Evolutionary conservation across 768 basidiomycete genomes (phyloP), one percentile per base, ranked within the genome.

Genomic region (Boletus edulis): DNA sequence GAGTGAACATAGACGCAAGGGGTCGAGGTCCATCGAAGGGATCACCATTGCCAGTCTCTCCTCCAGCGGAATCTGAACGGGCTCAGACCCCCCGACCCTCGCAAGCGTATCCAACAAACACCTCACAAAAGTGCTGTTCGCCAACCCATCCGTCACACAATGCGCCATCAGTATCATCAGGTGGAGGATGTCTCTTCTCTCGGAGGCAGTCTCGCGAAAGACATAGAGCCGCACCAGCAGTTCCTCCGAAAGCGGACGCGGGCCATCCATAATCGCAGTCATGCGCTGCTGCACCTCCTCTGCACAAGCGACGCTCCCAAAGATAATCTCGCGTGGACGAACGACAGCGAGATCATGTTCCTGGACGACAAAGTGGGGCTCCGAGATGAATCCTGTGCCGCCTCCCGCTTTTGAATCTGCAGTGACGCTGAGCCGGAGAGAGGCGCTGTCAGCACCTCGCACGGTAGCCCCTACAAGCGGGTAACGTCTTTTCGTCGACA

Each of bases 111-210:
- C 73, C 46, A 84, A 61, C 52, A 85, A 77, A 18, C 72, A 72
- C 51, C 76, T 76, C 54, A 75, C 45, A 15, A 83, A 54, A 1
- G 74, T 76, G 9, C 60, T 54, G 54, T 75, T 78, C 12, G 76
- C 70, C 42, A 74, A 74, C 17, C 77, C 80, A 61, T 85, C 83
- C 0, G 78, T 74, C 41, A 84, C 77, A 46, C 69, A 67, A 62
- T 86, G 83, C 1, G 81, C 74, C 15, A 75, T 65, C 39, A 75
- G 62, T 20, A 80, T 61, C 24, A 81, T 48, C 44, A 82, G 39
- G 57, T 84, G 78, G 46, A 76, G 67, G 7, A 54, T 63, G 17
- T 70, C 67, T 2, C 65, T 51, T 10, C 63, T 54, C 59, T 78
- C 76, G 6, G 57, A 10, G 32, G 29, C 46, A 6, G 63, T 66